Evolutionary conservation across 1,139 yeast genomes (phyloP).

Genomic region (Cylindricascospora bacillispora): DNA sequence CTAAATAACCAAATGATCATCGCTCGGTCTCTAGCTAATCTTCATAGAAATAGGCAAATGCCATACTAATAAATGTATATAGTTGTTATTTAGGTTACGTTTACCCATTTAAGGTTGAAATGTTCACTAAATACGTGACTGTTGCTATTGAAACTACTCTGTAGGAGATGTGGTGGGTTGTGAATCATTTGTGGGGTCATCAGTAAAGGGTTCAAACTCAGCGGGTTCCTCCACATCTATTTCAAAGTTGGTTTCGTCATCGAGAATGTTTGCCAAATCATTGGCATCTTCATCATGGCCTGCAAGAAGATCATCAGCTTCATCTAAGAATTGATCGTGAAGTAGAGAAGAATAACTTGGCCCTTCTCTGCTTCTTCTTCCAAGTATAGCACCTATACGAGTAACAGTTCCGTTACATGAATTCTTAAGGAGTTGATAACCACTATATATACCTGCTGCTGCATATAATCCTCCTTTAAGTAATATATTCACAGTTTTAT

Average conservation of each 20-base stretch:
- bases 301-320: constrained; percentile 25
- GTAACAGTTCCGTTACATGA: constrained; percentile 5
- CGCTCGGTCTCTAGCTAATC: too few species aligned
- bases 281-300: constrained; percentile 28
- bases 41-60: too few species aligned
- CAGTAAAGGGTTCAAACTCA: constrained; percentile 7
- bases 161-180: too few species aligned
- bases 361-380: constrained; percentile 13
- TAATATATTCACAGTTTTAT: constrained; percentile 46
- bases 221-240: constrained; percentile 13
- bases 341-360: constrained; percentile 24
- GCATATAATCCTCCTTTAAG: constrained; percentile 47
- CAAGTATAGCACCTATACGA: constrained; percentile 11
- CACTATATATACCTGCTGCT: constrained; percentile 25
- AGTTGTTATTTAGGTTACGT: too few species aligned
- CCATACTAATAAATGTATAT: too few species aligned
- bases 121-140: too few species aligned
- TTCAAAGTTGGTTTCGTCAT: constrained; percentile 22
- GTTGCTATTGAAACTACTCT: too few species aligned
- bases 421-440: constrained; percentile 10
- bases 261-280: constrained; percentile 22
- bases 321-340: constrained; percentile 25
- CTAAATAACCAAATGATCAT: too few species aligned
- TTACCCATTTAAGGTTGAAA: too few species aligned
- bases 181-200: constrained; percentile 3